These are phyloP conservation scores for Kwoniella bestiolae DNA, from an alignment of 768 basidiomycete species.

Conservation along the genomic window DNA sequence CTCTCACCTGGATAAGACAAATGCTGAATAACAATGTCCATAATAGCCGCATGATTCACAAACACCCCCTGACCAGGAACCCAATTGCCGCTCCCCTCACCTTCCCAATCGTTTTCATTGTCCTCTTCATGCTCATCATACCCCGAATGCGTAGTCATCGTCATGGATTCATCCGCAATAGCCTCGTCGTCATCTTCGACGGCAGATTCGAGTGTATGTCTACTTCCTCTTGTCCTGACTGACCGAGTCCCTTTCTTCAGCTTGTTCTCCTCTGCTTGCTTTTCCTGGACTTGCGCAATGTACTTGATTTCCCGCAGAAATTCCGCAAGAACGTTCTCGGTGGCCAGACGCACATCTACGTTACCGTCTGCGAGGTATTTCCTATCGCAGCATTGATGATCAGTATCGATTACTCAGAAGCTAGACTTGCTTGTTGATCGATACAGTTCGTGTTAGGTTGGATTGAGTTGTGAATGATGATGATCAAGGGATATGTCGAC, in stretches of 20 bases:
- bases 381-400: too few relatives aligned
- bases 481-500: too few relatives aligned
- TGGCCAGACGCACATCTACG: slow-evolving; percentile 87
- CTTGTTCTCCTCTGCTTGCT: slow-evolving; percentile 41
- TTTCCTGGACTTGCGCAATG: slow-evolving; percentile 71
- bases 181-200: slow-evolving; percentile 36
- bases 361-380: slow-evolving; percentile 95
- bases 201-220: slow-evolving; percentile 48
- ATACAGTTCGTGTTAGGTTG: too few relatives aligned
- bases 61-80: slow-evolving; percentile 90
- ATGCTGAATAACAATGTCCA: slow-evolving; percentile 89
- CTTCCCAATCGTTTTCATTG: slow-evolving; percentile 56
- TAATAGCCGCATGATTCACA: slow-evolving; percentile 87
- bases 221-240: slow-evolving; percentile 57
- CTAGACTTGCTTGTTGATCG: too few relatives aligned
- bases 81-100: slow-evolving; percentile 66
- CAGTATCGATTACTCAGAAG: too few relatives aligned
- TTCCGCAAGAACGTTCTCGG: slow-evolving; percentile 84
- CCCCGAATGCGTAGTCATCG: slow-evolving; percentile 24
- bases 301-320: slow-evolving; percentile 89
- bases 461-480: too few relatives aligned
- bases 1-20: slow-evolving; percentile 74
- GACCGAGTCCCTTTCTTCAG: slow-evolving; percentile 25
- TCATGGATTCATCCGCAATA: slow-evolving; percentile 27
- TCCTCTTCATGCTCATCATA: slow-evolving; percentile 44